Percentiles rank a stretch among this genome's conserved stretches.
Conservation (phyloP, 257 asterid species). For the Forsythia viridissima region DNA sequence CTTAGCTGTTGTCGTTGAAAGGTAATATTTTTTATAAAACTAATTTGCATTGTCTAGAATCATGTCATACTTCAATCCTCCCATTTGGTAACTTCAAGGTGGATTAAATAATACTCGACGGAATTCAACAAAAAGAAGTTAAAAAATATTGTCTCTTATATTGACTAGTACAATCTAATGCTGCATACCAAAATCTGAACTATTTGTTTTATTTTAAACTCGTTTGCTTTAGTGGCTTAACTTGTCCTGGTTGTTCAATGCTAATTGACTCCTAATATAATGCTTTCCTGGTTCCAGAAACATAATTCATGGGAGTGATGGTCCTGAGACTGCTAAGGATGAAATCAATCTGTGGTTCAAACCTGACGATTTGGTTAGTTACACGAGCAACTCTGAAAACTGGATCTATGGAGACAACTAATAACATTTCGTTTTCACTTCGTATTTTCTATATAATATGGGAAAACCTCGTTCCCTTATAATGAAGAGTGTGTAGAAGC, state of each 20-base stretch:
- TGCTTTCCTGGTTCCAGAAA: constrained; percentile 48
- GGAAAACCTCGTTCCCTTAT: background rate
- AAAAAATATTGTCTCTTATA: background rate
- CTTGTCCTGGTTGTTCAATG: background rate
- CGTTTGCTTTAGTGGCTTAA: background rate
- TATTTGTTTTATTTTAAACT: no score
- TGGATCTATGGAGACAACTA: constrained; percentile 83
- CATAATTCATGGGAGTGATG: constrained; percentile 95
- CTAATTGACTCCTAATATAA: constrained; percentile 16
- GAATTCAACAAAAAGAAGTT: background rate
- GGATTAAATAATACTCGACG: background rate
- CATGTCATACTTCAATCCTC: background rate
- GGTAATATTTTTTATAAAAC: constrained; percentile 38
- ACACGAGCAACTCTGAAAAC: constrained; percentile 80
- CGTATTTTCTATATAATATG: background rate
- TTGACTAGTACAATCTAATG: no score
- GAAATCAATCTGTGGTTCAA: constrained; percentile 95
- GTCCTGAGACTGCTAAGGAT: constrained; percentile 95
- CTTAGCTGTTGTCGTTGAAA: constrained; percentile 92
- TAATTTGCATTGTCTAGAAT: background rate
- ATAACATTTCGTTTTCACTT: constrained; percentile 13
- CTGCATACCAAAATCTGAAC: no score
- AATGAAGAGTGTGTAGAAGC: constrained; percentile 25
- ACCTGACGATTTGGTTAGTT: constrained; percentile 82
- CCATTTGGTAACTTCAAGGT: background rate